Evolutionary conservation across 2,329 filamentous ascomycete genomes (phyloP), one percentile per base, ranked within the genome.

Genomic region (Aspergillus sp.): DNA sequence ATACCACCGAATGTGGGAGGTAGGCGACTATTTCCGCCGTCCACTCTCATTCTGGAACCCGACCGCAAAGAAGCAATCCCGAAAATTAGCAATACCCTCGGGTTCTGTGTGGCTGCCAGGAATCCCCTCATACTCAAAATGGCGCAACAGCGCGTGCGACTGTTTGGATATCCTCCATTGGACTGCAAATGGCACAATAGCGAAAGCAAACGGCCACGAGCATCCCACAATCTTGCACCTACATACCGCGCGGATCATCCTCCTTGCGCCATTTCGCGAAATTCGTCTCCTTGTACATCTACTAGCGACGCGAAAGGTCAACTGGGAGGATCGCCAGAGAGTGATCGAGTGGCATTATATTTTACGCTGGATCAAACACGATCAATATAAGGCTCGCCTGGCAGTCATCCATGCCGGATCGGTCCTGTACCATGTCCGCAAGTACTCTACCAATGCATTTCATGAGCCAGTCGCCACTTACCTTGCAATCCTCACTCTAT

Each of bases 131-230:
- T 84, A 81, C 64, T 79, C 80, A 0, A 82, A 81, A 57, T 80
- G 77, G 77, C 75, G 77, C 34, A 79, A 80, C 63, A 78, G 75
- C 56, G 75, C 76, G 11, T 79, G 77, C 34, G 77, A 80, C 60
- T 79, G 77, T 53, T 67, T 87, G 3, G 85, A 87, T 60, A 79
- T 86, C 1, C 75, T 87, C 2, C 84, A 87, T 66, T 87, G 85
- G 85, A 78, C 80, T 19, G 85, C 85, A 3, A 85, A 85, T 64
- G 81, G 79, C 47, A 79, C 78, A 0, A 80, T 84, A 31, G 81
- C 82, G 4, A 79, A 79, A 53, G 73, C 79, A 1, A 76, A 78
- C 1, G 85, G 84, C 0, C 74, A 82, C 6, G 84, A 87, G 61
- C 83, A 86, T 60, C 79, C 83, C 2, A 85, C 82, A 1, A 77